These are phyloP conservation scores for Thuidium tamariscinum DNA, from an alignment of 225 moss, liverwort and hornwort species.

Conservation along the genomic window DNA sequence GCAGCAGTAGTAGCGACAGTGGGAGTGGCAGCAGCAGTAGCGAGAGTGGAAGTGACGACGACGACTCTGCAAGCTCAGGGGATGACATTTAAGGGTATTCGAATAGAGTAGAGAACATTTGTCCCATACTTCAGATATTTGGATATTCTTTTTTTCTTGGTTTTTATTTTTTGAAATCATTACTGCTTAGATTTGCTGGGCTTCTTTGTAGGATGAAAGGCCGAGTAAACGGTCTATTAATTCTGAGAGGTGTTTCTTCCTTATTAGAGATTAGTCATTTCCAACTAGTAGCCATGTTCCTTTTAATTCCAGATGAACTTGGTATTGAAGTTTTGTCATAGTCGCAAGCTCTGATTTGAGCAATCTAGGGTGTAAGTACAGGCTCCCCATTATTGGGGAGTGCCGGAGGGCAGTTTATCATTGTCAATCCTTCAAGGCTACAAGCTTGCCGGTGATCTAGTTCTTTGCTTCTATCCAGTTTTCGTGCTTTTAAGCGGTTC, in stretches of 20 bases:
- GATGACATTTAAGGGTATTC: slow-evolving; percentile 53
- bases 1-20: slow-evolving; percentile 63
- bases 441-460: background rate
- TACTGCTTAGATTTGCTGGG: background rate
- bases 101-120: background rate
- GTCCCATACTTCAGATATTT: background rate
- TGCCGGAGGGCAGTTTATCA: background rate
- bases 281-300: background rate
- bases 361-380: background rate
- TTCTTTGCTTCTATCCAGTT: background rate
- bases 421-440: background rate
- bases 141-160: background rate
- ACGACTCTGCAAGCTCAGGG: slow-evolving; percentile 93
- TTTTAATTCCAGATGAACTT: background rate
- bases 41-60: slow-evolving; percentile 86
- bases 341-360: slow-evolving; percentile 18
- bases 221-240: background rate
- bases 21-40: slow-evolving; percentile 78
- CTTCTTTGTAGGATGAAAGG: background rate
- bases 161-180: no score
- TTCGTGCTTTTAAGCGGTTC: background rate
- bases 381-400: background rate
- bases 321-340: background rate
- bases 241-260: background rate
- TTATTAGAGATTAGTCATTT: background rate